Evolutionary conservation across 352 stramenopile species (phyloP), one percentile per base, ranked within the genome.

Genomic region (Globisporangium takayamanum): DNA sequence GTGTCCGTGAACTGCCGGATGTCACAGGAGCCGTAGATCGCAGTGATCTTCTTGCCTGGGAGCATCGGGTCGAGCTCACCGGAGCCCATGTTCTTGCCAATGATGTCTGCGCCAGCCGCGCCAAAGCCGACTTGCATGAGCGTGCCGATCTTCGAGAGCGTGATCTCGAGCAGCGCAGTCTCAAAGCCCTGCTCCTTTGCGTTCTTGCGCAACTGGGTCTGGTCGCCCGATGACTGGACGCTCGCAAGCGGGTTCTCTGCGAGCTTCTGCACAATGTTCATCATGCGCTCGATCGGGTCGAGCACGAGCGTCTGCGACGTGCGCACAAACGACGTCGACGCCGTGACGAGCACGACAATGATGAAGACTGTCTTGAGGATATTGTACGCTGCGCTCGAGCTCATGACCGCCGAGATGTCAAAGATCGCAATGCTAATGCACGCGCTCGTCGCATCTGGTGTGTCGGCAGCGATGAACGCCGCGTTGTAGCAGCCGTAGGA

Each of bases 21-120:
- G 63, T 96, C 88, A 53, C 88, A 97, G 63, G 98, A 98, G 8
- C 84, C 92, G 73, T 98, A 98, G 60, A 98, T 88, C 18, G 94
- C 92, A 28, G 88, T 95, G 59, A 96, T 92, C 67, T 94, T 93
- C 56, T 96, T 92, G 30, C 89, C 88, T 3, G 82, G 94, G 68
- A 75, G 76, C 87, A 96, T 96, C 18, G 88, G 83, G 56, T 95
- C 81, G 1, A 97, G 70, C 50, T 96, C 88, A 8, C 88, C 89
- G 11, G 74, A 87, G 41, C 82, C 81, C 80, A 94, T 94, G 68
- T 94, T 92, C 53, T 91, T 90, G 50, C 82, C 84, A 44, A 94
- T 90, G 37, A 94, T 92, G 48, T 94, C 83, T 10, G 83, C 84
- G 0, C 84, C 84, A 3, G 84, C 84, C 0, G 81, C 84, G 28